These are phyloP conservation scores for Balakata baccata DNA, from an alignment of 345 rosid species.

Conservation along the genomic window DNA sequence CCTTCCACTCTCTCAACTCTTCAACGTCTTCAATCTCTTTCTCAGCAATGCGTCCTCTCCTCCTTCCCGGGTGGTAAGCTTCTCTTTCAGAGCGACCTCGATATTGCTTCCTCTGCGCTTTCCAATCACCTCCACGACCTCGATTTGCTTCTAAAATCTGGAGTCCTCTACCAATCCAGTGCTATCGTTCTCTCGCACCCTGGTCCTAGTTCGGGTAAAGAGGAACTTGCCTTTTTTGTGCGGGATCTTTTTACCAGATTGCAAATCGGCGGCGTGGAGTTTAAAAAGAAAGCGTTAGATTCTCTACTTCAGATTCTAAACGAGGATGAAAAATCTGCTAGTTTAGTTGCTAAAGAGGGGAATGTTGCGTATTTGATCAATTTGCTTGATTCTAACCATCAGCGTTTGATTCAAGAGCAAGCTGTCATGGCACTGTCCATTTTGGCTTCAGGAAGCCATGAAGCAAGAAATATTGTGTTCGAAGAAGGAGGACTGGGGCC, in stretches of 20 bases:
- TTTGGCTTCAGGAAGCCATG: conserved; percentile 49
- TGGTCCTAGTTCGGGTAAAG: conserved; percentile 48
- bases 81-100: conserved; percentile 83
- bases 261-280: conserved; percentile 77
- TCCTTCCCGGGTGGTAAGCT: conserved; percentile 73
- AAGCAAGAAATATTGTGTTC: conserved; percentile 58
- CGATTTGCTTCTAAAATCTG: conserved; percentile 73
- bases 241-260: conserved; percentile 73
- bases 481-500: conserved; percentile 80
- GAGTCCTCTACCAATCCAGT: conserved; percentile 64
- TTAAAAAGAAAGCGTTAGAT: conserved; percentile 67
- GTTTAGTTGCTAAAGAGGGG: conserved; percentile 64
- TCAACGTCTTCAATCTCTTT: conserved; percentile 67
- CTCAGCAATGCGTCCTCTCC: conserved; percentile 45
- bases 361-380: conserved; percentile 55
- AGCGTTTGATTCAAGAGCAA: conserved; percentile 54
- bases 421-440: conserved; percentile 60
- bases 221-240: conserved; percentile 55
- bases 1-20: conserved; percentile 69
- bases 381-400: conserved; percentile 53
- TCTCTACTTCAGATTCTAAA: conserved; percentile 61
- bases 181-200: conserved; percentile 74
- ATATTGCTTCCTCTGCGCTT: conserved; percentile 61
- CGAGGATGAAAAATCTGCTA: conserved; percentile 51
- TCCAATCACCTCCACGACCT: conserved; percentile 58